A percentile compares a stretch with the other conserved stretches of the same genome.
phyloP scores from a whole-genome alignment of 352 stramenopile genomes.

The Globisporangium nagaii region DNA sequence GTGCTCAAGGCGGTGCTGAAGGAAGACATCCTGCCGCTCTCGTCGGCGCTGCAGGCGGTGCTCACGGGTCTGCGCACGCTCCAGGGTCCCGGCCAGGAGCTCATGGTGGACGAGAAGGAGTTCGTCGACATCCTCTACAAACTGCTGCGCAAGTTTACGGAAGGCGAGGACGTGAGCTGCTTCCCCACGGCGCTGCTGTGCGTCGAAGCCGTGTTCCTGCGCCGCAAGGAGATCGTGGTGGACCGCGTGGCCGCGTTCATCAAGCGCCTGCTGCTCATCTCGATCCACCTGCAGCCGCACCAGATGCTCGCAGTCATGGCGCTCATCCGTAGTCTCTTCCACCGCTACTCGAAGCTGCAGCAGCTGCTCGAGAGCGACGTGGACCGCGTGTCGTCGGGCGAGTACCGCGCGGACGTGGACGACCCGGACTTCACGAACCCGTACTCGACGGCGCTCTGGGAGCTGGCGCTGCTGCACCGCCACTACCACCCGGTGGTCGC shows the following conservation, averaged over 20 bases:
- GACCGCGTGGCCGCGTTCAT: conserved; percentile 93
- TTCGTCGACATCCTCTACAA: conserved; percentile 95
- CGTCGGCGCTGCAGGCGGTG: conserved; percentile 76
- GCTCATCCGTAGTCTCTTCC: conserved; percentile 84
- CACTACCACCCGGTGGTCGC: conserved; percentile 84
- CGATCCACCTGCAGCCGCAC: conserved; percentile 80
- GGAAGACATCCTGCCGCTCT: conserved; percentile 63
- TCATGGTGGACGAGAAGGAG: conserved; percentile 96
- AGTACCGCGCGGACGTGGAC: conserved; percentile 88
- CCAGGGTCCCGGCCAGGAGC: conserved; percentile 91
- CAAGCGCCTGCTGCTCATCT: conserved; percentile 89
- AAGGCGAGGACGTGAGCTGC: conserved; percentile 54
- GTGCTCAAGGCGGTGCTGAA: conserved; percentile 92
- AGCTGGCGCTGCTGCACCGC: conserved; percentile 85
- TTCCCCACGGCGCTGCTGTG: conserved; percentile 84
- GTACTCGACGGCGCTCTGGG: conserved; percentile 92
- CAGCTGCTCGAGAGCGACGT: conserved; percentile 95
- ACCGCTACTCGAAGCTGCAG: conserved; percentile 91
- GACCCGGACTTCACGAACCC: conserved; percentile 95
- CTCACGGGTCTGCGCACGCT: conserved; percentile 92
- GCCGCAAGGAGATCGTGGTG: conserved; percentile 92
- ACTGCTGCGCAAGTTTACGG: conserved; percentile 69
- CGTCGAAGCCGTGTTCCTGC: conserved; percentile 90
- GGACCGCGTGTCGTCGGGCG: conserved; percentile 91
- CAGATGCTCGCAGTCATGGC: conserved; percentile 85